Base-by-base conservation (phyloP, 176 grass and related monocot species). In the Cocos nucifera region DNA sequence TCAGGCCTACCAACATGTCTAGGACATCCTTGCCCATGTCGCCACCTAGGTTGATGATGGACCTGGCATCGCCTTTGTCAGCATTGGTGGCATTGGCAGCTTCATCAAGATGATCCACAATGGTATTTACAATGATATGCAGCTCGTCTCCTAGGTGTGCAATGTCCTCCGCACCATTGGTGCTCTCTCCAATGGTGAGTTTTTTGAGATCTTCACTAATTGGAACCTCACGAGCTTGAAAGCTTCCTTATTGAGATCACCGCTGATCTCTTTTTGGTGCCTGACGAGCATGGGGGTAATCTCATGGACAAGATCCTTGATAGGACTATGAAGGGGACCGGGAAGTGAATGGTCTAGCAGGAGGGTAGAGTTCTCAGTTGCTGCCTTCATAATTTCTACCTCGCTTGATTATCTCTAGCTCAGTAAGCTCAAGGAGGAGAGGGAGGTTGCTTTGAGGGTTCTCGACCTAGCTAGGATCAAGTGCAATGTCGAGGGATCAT, bases 21-120 rank as follows among this genome's bases (percentile, higher is more conserved):
- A 44, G 52, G 81, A 86, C 58, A 85, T 97, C 58, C 76, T 97
- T 2, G 29, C 69, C 58, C 80, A 80, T 44, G 85, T 75, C 2
- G 84, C 93, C 0, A 87, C 87, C 3, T 87, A 92, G 84, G 86
- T 86, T 7, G 93, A 92, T 49, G 93, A 97, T 1, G 87, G 93
- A 4, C 73, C 93, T 0, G 88, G 93, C n/a, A 87, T 92, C 32
- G 91, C 93, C 14, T 88, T 82, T 20, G 93, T 92, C 0, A 84
- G 93, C 0, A 69, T 78, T 3, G 93, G 87, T 2, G 87, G 93
- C 0, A 84, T 87, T 0, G 93, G 87, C 48, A 97, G 91, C 76
- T 97, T 97, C 22, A 84, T 97, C 18, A 88, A 92, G 79, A 92
- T 92, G 87, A 87, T 97, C 2, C 87, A 97, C 52, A 97, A 92